Evolutionary conservation across 768 basidiomycete genomes (phyloP).

Genomic region (Cubamyces sp.): DNA sequence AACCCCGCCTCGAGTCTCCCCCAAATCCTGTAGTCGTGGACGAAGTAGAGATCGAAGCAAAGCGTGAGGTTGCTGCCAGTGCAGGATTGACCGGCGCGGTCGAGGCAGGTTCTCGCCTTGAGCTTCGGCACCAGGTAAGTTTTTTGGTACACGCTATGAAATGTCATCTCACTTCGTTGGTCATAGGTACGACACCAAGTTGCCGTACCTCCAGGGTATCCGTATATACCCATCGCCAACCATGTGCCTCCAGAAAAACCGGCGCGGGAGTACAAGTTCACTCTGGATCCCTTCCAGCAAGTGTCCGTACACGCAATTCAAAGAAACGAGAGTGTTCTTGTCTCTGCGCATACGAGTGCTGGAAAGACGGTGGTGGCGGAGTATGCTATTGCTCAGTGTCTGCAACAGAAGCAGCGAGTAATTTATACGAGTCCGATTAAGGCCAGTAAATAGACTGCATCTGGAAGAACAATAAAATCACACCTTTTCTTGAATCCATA

Average conservation of each 20-base stretch:
- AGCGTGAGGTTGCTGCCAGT: slow-evolving; percentile 87
- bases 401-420: slow-evolving; percentile 92
- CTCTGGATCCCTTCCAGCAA: slow-evolving; percentile 94
- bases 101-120: slow-evolving; percentile 69
- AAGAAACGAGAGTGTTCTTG: slow-evolving; percentile 95
- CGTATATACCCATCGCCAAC: slow-evolving; percentile 86
- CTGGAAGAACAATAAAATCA: slow-evolving; percentile 8
- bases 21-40: slow-evolving; percentile 83
- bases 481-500: slow-evolving; percentile 26
- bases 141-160: not conserved
- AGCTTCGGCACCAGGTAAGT: slow-evolving; percentile 80
- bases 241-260: slow-evolving; percentile 93
- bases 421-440: slow-evolving; percentile 99
- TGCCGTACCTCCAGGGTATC: slow-evolving; percentile 89
- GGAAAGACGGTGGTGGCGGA: slow-evolving; percentile 99
- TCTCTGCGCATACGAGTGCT: slow-evolving; percentile 98
- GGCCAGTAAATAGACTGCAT: slow-evolving; percentile 53
- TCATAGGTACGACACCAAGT: slow-evolving; percentile 92
- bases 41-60: slow-evolving; percentile 93
- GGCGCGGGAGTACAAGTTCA: slow-evolving; percentile 93
- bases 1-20: slow-evolving; percentile 60
- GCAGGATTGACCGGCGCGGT: slow-evolving; percentile 79
- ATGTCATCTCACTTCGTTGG: not conserved
- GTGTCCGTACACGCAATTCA: slow-evolving; percentile 96
- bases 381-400: slow-evolving; percentile 97